A percentile compares a stretch with the other conserved stretches of the same genome.
phyloP scores from a whole-genome alignment of 371 early-diverging fungal genomes.

The Mucor plumbeus region DNA sequence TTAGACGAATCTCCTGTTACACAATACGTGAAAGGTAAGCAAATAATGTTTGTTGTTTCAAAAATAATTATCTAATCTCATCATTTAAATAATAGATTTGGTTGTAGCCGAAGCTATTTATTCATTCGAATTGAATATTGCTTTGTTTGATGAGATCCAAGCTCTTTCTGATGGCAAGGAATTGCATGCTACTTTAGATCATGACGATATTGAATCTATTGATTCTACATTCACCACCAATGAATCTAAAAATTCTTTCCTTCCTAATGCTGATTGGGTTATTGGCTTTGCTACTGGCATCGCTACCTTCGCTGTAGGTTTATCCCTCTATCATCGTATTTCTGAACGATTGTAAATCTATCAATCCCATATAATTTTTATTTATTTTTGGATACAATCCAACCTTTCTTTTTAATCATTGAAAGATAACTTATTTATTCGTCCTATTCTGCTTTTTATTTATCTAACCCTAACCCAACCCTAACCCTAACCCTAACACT shows the following conservation, averaged over 20 bases:
- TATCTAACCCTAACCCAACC: too few relatives aligned
- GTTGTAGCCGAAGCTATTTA: conserved; percentile 47
- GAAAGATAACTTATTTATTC: conserved; percentile 1
- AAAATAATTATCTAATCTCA: neutral
- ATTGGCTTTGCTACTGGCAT: conserved; percentile 25
- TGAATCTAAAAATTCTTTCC: neutral
- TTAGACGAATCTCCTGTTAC: conserved; percentile 45
- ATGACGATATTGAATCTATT: neutral
- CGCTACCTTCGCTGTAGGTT: conserved; percentile 15
- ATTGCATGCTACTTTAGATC: conserved; percentile 24
- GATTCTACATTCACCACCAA: neutral
- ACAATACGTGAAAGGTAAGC: conserved; percentile 37
- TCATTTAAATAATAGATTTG: conserved; percentile 26
- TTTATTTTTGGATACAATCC: conserved; percentile 5
- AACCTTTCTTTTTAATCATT: neutral
- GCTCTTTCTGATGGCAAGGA: conserved; percentile 36
- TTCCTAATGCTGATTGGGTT: conserved; percentile 21
- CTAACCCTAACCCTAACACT: neutral
- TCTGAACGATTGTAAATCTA: conserved; percentile 13
- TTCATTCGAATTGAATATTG: conserved; percentile 52
- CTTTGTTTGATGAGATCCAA: conserved; percentile 50
- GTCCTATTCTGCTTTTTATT: neutral
- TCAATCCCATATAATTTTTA: neutral
- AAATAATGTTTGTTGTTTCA: neutral
- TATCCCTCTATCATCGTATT: conserved; percentile 20